phyloP scores from a whole-genome alignment of 106 monocot genomes.

The Dendrobium catenatum region DNA sequence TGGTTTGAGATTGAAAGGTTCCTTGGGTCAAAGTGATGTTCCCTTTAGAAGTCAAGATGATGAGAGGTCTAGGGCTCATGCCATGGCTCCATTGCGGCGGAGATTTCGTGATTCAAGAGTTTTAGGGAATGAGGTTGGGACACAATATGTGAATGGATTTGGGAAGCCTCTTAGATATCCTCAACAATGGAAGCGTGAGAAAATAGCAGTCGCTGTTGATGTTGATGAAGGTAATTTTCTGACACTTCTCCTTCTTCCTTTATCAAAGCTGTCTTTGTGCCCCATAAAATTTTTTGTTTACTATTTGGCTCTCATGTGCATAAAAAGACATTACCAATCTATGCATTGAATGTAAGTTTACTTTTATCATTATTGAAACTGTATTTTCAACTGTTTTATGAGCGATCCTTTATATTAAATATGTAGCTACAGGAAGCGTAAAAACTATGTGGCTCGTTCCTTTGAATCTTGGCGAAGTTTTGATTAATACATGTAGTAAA shows the following conservation, averaged over 20 bases:
- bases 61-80: constrained; percentile 1
- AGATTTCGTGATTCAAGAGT: neutral
- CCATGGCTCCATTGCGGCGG: neutral
- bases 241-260: neutral
- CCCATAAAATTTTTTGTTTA: neutral
- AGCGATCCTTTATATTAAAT: neutral
- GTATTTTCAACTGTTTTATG: neutral
- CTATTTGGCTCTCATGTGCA: neutral
- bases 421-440: neutral
- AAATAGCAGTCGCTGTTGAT: constrained; percentile 5
- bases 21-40: constrained; percentile 1
- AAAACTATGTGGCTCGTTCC: neutral
- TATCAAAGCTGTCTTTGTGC: neutral
- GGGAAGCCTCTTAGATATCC: constrained; percentile 1
- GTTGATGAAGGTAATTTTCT: constrained; percentile 8
- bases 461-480: neutral
- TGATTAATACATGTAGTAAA: neutral
- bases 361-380: neutral
- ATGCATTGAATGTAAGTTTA: neutral
- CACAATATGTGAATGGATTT: neutral
- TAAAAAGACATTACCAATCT: neutral
- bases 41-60: neutral
- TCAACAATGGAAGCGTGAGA: neutral
- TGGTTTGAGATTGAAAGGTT: neutral
- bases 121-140: neutral